These are phyloP conservation scores for Suillus lakei DNA, from an alignment of 768 basidiomycete genomes.

Conservation along the genomic window DNA sequence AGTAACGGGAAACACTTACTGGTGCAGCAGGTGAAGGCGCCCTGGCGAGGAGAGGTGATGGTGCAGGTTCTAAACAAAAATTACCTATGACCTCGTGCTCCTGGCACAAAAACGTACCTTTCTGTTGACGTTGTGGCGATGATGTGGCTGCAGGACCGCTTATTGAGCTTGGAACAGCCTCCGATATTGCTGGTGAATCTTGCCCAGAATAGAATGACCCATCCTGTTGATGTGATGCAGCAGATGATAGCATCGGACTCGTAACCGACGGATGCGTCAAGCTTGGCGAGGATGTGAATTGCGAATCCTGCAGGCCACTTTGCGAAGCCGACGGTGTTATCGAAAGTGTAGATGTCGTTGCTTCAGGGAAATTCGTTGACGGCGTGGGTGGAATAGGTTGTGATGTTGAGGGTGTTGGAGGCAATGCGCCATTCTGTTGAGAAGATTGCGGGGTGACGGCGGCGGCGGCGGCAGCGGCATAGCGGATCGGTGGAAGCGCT, in stretches of 20 bases:
- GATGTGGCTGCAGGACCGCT: slow-evolving; percentile 58
- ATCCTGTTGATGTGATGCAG: slow-evolving; percentile 63
- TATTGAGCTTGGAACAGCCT: slow-evolving; percentile 53
- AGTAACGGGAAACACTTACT: slow-evolving; percentile 39
- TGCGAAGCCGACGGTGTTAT: slow-evolving; percentile 41
- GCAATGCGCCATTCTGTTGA: slow-evolving; percentile 37
- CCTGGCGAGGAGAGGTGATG: slow-evolving; percentile 49
- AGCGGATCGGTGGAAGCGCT: slow-evolving; percentile 79
- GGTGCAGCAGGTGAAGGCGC: slow-evolving; percentile 46
- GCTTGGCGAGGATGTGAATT: slow-evolving; percentile 71
- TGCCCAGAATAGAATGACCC: slow-evolving; percentile 74
- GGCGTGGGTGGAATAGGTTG: slow-evolving; percentile 40
- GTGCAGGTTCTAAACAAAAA: slow-evolving; percentile 44
- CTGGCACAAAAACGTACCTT: slow-evolving; percentile 46
- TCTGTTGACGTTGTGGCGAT: slow-evolving; percentile 61
- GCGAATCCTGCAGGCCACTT: slow-evolving; percentile 38
- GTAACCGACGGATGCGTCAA: slow-evolving; percentile 84
- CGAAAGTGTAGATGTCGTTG: slow-evolving; percentile 45
- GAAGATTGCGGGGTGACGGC: slow-evolving; percentile 32
- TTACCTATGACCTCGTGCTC: slow-evolving; percentile 26
- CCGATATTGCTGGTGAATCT: slow-evolving; percentile 76
- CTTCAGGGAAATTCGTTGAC: slow-evolving; percentile 36
- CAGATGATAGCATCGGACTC: slow-evolving; percentile 81
- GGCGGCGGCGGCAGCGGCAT: slow-evolving; percentile 87
- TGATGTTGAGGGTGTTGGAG: slow-evolving; percentile 47